Evolutionary conservation across 1,284 basidiomycete species (phyloP), one percentile per base, ranked within the genome.

Genomic region (Coniferiporia sulphurascens): DNA sequence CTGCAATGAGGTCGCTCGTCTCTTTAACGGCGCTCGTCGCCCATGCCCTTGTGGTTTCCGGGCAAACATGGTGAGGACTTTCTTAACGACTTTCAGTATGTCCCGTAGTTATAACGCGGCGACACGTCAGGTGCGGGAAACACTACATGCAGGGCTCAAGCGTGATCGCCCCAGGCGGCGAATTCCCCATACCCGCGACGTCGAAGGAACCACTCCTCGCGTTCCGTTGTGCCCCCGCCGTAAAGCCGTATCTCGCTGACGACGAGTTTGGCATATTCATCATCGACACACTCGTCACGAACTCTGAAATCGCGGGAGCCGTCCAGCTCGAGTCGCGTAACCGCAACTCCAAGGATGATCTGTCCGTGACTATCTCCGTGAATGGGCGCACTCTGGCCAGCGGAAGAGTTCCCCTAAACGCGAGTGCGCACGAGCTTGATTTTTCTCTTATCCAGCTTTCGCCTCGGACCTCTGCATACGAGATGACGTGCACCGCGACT

Each of bases 181-280:
- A 83, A 62, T 89, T 89, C 65, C 76, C 80, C 3, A 65, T 78
- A 1, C 82, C 85, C 0, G 69, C 70, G 0, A 68, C 70, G 0
- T 84, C 82, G 0, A 61, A 69, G 0, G 70, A 68, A 1, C 80
- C 85, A n/a, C 76, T 88, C 3, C 74, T 90, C 10, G 82, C 85
- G 0, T 76, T 91, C 58, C 80, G 85, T 55, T 91, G 88, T 66
- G 77, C 79, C 1, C 87, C 85, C 15, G 82, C 78, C 1, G 80
- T 88, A 56, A 78, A 82, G 38, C 89, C 89, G 1, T 91, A 87
- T 69, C 78, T 90, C 2, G 76, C 79, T 2, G 76, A 77, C 53
- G 83, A 86, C 60, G 70, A 70, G 7, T 68, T 63, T 7, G 71
- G 67, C 1, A 65, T 70, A 8, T 71, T 90, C 62, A 69, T 91